phyloP scores from a whole-genome alignment of 1,284 basidiomycete genomes.

The Baeospora myosura region DNA sequence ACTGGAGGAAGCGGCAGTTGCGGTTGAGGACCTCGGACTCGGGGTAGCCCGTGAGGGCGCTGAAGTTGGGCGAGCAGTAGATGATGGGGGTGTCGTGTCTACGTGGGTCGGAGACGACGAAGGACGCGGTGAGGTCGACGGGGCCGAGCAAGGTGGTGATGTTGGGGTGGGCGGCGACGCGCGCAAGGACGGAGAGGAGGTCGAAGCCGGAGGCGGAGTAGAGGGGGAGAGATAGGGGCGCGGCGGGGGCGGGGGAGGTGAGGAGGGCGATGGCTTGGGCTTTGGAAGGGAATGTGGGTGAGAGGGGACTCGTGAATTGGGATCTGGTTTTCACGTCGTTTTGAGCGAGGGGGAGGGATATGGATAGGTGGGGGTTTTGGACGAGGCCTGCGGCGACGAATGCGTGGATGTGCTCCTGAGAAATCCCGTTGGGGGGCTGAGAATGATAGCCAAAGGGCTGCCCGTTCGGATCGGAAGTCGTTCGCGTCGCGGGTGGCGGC shows the following conservation, averaged over 20 bases:
- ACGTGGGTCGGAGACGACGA: conserved; percentile 81
- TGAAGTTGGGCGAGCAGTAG: conserved; percentile 80
- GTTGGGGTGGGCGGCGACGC: conserved; percentile 69
- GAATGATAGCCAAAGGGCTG: too few species aligned
- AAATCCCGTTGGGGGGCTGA: too few species aligned
- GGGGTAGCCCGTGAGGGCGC: conserved; percentile 75
- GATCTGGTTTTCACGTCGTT: neutral
- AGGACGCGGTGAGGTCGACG: conserved; percentile 86
- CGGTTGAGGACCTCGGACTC: conserved; percentile 77
- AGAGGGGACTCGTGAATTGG: neutral
- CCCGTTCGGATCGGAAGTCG: too few species aligned
- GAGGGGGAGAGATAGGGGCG: conserved; percentile 24
- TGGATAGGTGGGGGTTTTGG: neutral
- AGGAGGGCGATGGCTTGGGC: neutral
- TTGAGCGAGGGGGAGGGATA: too few species aligned
- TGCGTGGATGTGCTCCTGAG: too few species aligned
- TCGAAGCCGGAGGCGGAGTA: conserved; percentile 92
- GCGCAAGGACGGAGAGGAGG: conserved; percentile 73
- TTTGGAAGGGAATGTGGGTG: conserved; percentile 1
- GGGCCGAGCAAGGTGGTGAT: conserved; percentile 81
- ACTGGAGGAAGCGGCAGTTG: conserved; percentile 85
- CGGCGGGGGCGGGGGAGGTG: neutral
- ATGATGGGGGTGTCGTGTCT: conserved; percentile 80
- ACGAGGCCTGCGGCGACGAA: neutral
- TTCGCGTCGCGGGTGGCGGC: too few species aligned